Evolutionary conservation across 2,329 filamentous ascomycete genomes (phyloP).

Genomic region (Myriosclerotinia scirpicola): DNA sequence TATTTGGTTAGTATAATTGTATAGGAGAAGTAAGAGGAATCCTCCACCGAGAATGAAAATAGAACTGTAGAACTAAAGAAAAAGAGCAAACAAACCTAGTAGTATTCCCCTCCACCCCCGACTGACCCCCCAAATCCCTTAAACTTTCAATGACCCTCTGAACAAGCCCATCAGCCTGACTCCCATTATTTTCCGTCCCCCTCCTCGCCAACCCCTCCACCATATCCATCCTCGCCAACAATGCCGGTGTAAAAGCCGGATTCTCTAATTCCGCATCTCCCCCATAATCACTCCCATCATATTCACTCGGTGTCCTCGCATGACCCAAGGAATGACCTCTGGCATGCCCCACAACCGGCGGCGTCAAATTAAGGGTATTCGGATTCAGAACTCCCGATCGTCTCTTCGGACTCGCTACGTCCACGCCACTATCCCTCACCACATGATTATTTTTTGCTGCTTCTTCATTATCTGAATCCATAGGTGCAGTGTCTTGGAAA

Average conservation of each 20-base stretch:
- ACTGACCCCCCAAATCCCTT: slow-evolving; percentile 70
- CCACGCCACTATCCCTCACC: slow-evolving; percentile 41
- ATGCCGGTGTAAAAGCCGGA: slow-evolving; percentile 63
- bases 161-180: slow-evolving; percentile 64
- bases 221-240: slow-evolving; percentile 69
- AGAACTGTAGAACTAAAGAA: background rate
- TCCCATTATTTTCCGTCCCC: slow-evolving; percentile 65
- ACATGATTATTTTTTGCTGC: slow-evolving; percentile 39
- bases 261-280: slow-evolving; percentile 70
- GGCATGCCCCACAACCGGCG: slow-evolving; percentile 26
- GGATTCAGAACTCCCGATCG: slow-evolving; percentile 26
- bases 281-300: slow-evolving; percentile 74
- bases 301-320: slow-evolving; percentile 56
- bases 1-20: slow-evolving; percentile 23
- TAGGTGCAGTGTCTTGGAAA: slow-evolving; percentile 32
- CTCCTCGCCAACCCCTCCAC: slow-evolving; percentile 69
- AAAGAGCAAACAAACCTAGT: slow-evolving; percentile 55
- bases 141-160: slow-evolving; percentile 67
- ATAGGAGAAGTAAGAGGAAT: background rate
- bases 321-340: slow-evolving; percentile 52
- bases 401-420: slow-evolving; percentile 33
- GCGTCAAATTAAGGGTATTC: slow-evolving; percentile 32
- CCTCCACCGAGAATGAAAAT: background rate
- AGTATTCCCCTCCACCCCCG: slow-evolving; percentile 68
- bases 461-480: slow-evolving; percentile 25